These are phyloP conservation scores for Nakazawaea holstii DNA, from an alignment of 805 yeast genomes.

Conservation along the genomic window DNA sequence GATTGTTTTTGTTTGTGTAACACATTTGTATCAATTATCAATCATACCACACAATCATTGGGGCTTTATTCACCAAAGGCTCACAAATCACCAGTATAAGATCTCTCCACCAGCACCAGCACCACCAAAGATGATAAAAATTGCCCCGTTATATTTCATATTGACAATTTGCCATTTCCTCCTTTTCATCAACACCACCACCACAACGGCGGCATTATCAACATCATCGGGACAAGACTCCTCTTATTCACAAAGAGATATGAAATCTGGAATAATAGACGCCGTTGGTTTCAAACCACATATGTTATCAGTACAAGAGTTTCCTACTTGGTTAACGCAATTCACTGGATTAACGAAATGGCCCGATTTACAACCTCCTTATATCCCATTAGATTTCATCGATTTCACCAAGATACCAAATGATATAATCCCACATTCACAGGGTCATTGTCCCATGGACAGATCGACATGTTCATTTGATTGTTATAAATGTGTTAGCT, in stretches of 20 bases:
- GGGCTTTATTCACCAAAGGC: too few species aligned
- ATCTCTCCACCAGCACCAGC: too few species aligned
- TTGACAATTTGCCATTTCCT: too few species aligned
- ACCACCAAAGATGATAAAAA: too few species aligned
- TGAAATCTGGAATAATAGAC: slow-evolving; percentile 1
- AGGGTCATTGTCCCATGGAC: slow-evolving; percentile 53
- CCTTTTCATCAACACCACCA: too few species aligned
- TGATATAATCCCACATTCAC: slow-evolving; percentile 37
- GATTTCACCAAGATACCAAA: slow-evolving; percentile 48
- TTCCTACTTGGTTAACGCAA: slow-evolving; percentile 76
- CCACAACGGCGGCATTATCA: too few species aligned
- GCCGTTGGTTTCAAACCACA: slow-evolving; percentile 12
- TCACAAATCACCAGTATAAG: too few species aligned
- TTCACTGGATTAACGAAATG: slow-evolving; percentile 71
- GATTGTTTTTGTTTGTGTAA: too few species aligned
- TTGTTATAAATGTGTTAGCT: slow-evolving; percentile 71
- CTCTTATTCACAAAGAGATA: not conserved
- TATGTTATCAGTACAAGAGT: slow-evolving; percentile 15
- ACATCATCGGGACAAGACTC: too few species aligned
- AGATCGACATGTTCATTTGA: slow-evolving; percentile 74
- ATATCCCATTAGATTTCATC: slow-evolving; percentile 72
- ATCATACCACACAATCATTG: too few species aligned
- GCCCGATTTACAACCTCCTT: slow-evolving; percentile 90
- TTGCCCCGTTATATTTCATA: too few species aligned
- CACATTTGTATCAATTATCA: too few species aligned